Conservation (phyloP, 305 asterid species). For the Fraxinus ornus region DNA sequence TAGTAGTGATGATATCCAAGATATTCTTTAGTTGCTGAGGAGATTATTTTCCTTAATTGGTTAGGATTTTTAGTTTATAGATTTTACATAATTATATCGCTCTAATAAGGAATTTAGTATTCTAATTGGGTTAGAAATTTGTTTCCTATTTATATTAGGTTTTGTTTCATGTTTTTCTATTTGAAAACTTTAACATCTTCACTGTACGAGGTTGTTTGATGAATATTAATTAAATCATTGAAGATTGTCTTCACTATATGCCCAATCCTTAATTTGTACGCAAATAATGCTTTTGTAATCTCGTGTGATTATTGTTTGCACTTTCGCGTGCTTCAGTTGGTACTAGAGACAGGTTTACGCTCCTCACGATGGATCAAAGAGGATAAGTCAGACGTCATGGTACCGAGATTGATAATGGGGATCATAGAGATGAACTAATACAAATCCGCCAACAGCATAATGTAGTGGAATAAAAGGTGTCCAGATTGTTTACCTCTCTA, state of each 20-base stretch:
- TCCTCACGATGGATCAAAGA: neutral
- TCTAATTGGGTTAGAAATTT: too few relatives aligned
- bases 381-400: neutral
- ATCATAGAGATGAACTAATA: neutral
- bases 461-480: too few relatives aligned
- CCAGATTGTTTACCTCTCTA: neutral
- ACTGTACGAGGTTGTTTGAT: neutral
- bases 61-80: neutral
- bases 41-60: neutral
- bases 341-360: neutral
- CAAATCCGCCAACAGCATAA: too few relatives aligned
- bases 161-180: neutral
- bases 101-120: neutral
- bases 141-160: neutral
- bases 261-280: neutral
- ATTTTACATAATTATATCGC: neutral
- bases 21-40: neutral
- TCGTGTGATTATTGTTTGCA: neutral
- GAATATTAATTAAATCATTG: neutral
- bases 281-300: too few relatives aligned
- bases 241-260: neutral
- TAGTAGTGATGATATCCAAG: too few relatives aligned
- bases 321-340: neutral
- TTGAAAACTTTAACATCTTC: neutral
- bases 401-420: neutral